phyloP scores from a whole-genome alignment of 2,329 filamentous ascomycete species.

The Penicillium sp. region DNA sequence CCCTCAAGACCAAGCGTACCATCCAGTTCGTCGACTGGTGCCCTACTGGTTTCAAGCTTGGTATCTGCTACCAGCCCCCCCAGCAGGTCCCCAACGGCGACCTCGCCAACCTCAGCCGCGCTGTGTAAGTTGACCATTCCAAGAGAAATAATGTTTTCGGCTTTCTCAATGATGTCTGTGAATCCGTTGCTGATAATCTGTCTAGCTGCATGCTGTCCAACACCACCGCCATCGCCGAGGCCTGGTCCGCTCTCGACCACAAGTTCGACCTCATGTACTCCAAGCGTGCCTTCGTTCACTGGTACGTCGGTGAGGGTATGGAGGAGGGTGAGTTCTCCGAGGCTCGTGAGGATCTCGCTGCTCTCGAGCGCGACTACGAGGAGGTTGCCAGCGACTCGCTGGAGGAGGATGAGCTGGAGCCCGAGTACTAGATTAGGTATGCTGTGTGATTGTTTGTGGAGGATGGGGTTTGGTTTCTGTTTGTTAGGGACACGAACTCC shows the following conservation, averaged over 20 bases:
- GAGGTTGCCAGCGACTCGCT: conserved; percentile 95
- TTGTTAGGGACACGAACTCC: conserved; percentile 27
- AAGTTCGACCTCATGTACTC: conserved; percentile 99
- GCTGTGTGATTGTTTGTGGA: conserved; percentile 23
- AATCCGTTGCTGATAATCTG: conserved; percentile 22
- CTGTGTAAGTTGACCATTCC: conserved; percentile 70
- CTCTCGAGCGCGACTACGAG: conserved; percentile 97
- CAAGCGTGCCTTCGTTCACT: conserved; percentile 99
- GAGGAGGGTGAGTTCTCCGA: conserved; percentile 99
- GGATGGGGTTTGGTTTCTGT: conserved; percentile 24
- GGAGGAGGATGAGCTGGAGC: conserved; percentile 80
- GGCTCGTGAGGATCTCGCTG: conserved; percentile 96
- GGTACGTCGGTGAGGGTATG: conserved; percentile 99
- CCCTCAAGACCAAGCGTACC: conserved; percentile 98
- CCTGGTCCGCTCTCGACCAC: conserved; percentile 92
- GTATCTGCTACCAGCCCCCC: conserved; percentile 99
- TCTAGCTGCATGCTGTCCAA: conserved; percentile 85
- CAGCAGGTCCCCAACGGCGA: conserved; percentile 96
- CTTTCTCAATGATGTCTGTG: conserved; percentile 13
- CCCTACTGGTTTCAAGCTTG: conserved; percentile 99
- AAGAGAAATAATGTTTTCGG: background rate
- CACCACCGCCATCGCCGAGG: conserved; percentile 97
- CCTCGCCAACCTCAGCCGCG: conserved; percentile 95
- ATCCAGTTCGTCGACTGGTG: conserved; percentile 99
- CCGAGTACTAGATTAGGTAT: conserved; percentile 74